Evolutionary conservation across 2,329 filamentous ascomycete genomes (phyloP).

Genomic region (Drechslera avenae): DNA sequence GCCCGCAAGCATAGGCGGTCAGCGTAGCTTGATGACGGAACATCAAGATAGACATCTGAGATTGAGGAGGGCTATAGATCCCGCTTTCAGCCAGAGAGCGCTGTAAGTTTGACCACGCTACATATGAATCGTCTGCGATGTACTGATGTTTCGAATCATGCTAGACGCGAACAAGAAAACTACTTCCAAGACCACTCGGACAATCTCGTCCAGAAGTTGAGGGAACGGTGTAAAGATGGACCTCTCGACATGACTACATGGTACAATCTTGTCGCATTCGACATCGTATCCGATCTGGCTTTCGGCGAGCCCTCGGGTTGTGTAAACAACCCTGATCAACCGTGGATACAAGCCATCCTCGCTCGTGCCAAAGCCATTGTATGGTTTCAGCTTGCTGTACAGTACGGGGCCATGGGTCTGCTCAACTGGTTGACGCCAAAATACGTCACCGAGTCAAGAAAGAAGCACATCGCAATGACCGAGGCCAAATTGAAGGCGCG

Average conservation of each 20-base stretch:
- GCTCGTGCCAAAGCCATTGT: slow-evolving; percentile 13
- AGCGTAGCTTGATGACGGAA: slow-evolving; percentile 13
- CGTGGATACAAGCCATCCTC: slow-evolving; percentile 10
- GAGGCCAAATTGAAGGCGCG: slow-evolving; percentile 10
- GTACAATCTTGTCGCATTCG: slow-evolving; percentile 10
- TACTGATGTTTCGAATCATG: background rate
- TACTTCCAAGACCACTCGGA: slow-evolving; percentile 11
- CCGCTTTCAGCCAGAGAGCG: slow-evolving; percentile 10
- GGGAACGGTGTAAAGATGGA: background rate
- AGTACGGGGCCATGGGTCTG: slow-evolving; percentile 8
- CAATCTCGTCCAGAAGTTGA: slow-evolving; percentile 6
- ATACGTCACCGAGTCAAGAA: slow-evolving; percentile 11
- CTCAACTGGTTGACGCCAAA: slow-evolving; percentile 8
- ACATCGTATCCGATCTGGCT: slow-evolving; percentile 9
- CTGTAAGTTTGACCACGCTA: background rate
- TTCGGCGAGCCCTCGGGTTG: slow-evolving; percentile 12
- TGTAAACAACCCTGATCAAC: slow-evolving; percentile 11
- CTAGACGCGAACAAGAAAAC: slow-evolving; percentile 8
- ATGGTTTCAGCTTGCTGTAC: slow-evolving; percentile 12
- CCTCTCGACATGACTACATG: slow-evolving; percentile 11
- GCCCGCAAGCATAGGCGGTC: slow-evolving; percentile 10
- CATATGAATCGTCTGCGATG: accelerated
- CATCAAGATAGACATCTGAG: slow-evolving; percentile 12
- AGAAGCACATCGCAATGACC: slow-evolving; percentile 12
- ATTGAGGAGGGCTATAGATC: slow-evolving; percentile 12